Evolutionary conservation across 805 yeast species (phyloP), one percentile per base, ranked within the genome.

Genomic region (Ascoidea rubescens): DNA sequence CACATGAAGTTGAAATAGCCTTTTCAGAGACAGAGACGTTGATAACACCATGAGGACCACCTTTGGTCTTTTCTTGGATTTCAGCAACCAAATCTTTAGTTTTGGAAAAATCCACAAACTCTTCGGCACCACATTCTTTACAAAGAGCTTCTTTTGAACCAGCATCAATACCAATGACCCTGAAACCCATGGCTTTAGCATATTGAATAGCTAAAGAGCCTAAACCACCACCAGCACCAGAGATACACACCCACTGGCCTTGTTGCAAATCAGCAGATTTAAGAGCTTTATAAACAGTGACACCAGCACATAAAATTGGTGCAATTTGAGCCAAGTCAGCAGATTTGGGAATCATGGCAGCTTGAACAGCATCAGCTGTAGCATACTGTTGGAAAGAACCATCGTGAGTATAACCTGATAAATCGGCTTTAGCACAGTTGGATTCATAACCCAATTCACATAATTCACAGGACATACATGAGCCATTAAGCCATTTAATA

Each of bases 301-400:
- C 80, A 69, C 96, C 96, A 43, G 95, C 96, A 72, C 96, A 87
- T 63, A 87, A 77, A 64, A 87, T 80, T 60, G 96, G 95, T 8
- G 95, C 80, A 56, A 79, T 77, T 56, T 72, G 74, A 52, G 90
- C 88, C 61, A 87, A 76, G 64, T 87, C 90, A 46, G 85, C 71
- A 54, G 82, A 84, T 61, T 74, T 63, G 54, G 95, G 90, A 61
- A 87, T 80, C 59, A 75, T 72, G 46, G 95, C 95, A 45, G 93
- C 95, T 64, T 87, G 95, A 54, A 83, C 77, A 46, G 93, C 91
- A 67, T 86, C 90, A 46, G 91, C 95, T 48, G 91, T 80, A 50
- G 89, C 89, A 68, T 86, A 87, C 71, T 87, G 87, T 70, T 87
- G 95, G 82, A 87, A 86, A 42, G 93, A 81, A 59, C 96, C 96